A percentile compares a stretch with the other conserved stretches of the same genome.
These are phyloP conservation scores for Metschnikowia lochheadii DNA, from an alignment of 805 yeast genomes.

Conservation along the genomic window DNA sequence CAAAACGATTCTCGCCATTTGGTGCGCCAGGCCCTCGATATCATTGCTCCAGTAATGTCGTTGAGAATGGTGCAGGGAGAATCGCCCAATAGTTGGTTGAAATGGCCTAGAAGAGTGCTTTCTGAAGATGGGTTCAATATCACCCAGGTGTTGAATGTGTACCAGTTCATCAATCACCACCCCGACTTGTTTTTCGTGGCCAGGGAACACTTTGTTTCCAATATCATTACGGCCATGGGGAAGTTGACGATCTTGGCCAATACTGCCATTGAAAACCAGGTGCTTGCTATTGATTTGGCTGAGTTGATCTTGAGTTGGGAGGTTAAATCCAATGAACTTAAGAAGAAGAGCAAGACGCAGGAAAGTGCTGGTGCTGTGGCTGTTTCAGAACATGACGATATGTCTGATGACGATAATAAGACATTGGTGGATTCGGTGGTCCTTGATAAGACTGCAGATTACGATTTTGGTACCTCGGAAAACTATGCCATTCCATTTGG, in stretches of 20 bases:
- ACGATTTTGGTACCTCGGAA: constrained; percentile 45
- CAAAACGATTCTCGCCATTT: constrained; percentile 79
- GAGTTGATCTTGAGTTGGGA: constrained; percentile 88
- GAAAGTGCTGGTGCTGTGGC: neutral
- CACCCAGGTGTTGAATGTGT: constrained; percentile 79
- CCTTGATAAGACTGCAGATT: neutral
- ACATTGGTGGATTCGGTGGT: constrained; percentile 1
- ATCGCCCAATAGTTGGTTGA: constrained; percentile 70
- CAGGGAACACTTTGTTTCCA: constrained; percentile 84
- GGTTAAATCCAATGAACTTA: constrained; percentile 37
- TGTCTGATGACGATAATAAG: constrained; percentile 2
- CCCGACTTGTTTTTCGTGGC: constrained; percentile 80
- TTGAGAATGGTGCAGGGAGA: constrained; percentile 55
- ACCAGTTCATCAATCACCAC: constrained; percentile 83
- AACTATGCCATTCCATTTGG: constrained; percentile 64
- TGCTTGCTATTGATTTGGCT: constrained; percentile 83
- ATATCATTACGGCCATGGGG: constrained; percentile 88
- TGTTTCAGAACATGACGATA: neutral
- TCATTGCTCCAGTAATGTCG: constrained; percentile 83
- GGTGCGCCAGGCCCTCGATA: constrained; percentile 82
- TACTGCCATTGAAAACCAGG: constrained; percentile 76
- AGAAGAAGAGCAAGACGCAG: constrained; percentile 4
- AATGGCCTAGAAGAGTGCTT: constrained; percentile 89
- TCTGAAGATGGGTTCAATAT: constrained; percentile 88
- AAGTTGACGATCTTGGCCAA: constrained; percentile 75